Conservation (phyloP, 1,139 yeast species). For the Blastobotrys ciferrii region DNA sequence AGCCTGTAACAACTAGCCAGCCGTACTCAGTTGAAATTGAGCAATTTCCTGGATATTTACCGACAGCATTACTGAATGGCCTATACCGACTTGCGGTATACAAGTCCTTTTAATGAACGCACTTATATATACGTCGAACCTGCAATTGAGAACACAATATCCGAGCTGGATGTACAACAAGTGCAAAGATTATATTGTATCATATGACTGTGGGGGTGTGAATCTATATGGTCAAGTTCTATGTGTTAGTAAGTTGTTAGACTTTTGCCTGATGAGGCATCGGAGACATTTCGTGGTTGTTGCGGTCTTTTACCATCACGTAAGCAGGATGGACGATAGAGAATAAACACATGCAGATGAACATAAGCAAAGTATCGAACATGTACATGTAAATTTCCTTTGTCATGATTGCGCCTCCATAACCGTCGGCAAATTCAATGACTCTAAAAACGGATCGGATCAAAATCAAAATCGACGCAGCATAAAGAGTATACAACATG, state of each 20-base stretch:
- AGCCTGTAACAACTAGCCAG: no score
- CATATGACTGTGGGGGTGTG: no score
- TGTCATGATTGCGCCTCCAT: constrained; percentile 36
- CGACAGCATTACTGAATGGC: no score
- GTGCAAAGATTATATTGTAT: no score
- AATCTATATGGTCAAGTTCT: neutral
- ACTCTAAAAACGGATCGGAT: constrained; percentile 44
- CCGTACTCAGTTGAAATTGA: no score
- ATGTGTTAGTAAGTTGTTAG: neutral
- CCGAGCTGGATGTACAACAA: no score
- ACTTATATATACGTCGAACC: no score
- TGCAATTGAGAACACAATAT: no score
- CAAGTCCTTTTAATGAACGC: no score
- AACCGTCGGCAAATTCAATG: constrained; percentile 43
- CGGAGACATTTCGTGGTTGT: neutral
- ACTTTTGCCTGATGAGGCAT: neutral
- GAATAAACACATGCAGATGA: constrained; percentile 13
- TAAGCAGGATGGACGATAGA: constrained; percentile 17
- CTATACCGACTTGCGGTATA: no score
- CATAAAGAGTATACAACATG: constrained; percentile 27
- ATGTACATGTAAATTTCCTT: constrained; percentile 43
- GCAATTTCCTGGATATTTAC: no score
- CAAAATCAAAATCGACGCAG: constrained; percentile 38
- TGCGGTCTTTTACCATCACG: constrained; percentile 12
- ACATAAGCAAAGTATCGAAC: constrained; percentile 36